Evolutionary conservation across 2,329 filamentous ascomycete genomes (phyloP).

Genomic region (Madurella mycetomatis): DNA sequence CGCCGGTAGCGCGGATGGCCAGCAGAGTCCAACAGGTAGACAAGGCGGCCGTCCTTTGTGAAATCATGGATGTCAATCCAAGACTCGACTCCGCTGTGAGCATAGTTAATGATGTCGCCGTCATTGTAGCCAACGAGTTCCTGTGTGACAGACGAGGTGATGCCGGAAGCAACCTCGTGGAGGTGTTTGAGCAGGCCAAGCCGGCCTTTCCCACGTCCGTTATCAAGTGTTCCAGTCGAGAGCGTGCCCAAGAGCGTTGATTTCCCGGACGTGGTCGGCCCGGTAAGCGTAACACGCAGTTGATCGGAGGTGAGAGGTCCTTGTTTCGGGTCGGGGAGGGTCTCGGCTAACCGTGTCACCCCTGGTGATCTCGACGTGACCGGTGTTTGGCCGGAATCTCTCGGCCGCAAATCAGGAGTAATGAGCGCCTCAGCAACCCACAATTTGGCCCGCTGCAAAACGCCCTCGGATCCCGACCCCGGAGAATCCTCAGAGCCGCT

Average conservation of each 20-base stretch:
- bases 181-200: constrained; percentile 85
- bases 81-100: constrained; percentile 77
- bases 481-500: constrained; percentile 32
- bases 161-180: constrained; percentile 85
- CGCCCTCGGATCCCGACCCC: constrained; percentile 26
- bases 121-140: constrained; percentile 82
- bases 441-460: constrained; percentile 50
- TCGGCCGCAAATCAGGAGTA: constrained; percentile 60
- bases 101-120: constrained; percentile 69
- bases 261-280: constrained; percentile 87
- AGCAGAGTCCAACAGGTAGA: constrained; percentile 87
- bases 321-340: constrained; percentile 30
- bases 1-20: constrained; percentile 85
- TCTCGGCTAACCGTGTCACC: constrained; percentile 10
- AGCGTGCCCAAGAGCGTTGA: constrained; percentile 85
- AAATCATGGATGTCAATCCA: constrained; percentile 92
- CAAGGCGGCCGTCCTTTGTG: constrained; percentile 67
- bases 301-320: constrained; percentile 62
- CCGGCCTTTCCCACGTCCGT: constrained; percentile 85
- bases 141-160: constrained; percentile 92
- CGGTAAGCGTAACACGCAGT: constrained; percentile 79
- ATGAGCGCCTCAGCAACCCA: constrained; percentile 90
- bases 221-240: constrained; percentile 83
- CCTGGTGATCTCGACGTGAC: constrained; percentile 3
- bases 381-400: constrained; percentile 23